A percentile compares a stretch with the other conserved stretches of the same genome.
These are phyloP conservation scores for Moelleriella libera DNA, from an alignment of 2,329 filamentous ascomycete species.

Conservation along the genomic window DNA sequence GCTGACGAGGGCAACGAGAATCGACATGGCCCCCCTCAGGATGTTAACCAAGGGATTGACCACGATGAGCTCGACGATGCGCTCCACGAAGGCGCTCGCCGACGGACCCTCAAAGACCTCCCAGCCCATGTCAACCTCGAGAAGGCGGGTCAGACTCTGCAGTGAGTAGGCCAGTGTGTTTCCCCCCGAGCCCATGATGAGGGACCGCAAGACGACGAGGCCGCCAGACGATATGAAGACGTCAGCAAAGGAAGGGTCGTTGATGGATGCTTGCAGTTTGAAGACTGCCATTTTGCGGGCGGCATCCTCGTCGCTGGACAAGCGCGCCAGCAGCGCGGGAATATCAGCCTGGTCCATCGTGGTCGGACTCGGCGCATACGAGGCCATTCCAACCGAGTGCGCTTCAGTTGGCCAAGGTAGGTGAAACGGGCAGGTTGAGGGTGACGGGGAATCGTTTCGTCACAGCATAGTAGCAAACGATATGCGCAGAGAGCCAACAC, in stretches of 20 bases:
- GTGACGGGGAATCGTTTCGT: neutral
- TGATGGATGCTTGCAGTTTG: constrained; percentile 90
- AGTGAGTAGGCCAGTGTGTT: constrained; percentile 94
- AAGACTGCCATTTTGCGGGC: constrained; percentile 98
- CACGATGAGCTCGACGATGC: constrained; percentile 84
- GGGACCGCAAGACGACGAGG: constrained; percentile 62
- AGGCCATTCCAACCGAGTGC: neutral
- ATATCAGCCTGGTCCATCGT: constrained; percentile 54
- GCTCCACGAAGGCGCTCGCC: constrained; percentile 53
- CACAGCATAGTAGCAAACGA: neutral
- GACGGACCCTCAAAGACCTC: constrained; percentile 59
- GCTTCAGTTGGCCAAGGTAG: neutral
- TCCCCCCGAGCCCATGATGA: constrained; percentile 74
- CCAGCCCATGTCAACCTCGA: constrained; percentile 98
- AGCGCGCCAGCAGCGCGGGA: constrained; percentile 47
- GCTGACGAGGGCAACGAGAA: constrained; percentile 83
- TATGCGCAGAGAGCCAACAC: no score
- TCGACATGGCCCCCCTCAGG: constrained; percentile 89
- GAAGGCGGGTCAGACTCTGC: constrained; percentile 70
- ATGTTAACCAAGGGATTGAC: constrained; percentile 96
- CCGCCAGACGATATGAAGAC: constrained; percentile 88
- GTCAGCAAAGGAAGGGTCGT: constrained; percentile 91
- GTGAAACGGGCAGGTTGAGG: neutral
- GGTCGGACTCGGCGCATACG: constrained; percentile 2
- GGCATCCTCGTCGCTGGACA: constrained; percentile 66